These are phyloP conservation scores for Melocanna baccifera DNA, from an alignment of 176 grass and related monocot species.

Conservation along the genomic window DNA sequence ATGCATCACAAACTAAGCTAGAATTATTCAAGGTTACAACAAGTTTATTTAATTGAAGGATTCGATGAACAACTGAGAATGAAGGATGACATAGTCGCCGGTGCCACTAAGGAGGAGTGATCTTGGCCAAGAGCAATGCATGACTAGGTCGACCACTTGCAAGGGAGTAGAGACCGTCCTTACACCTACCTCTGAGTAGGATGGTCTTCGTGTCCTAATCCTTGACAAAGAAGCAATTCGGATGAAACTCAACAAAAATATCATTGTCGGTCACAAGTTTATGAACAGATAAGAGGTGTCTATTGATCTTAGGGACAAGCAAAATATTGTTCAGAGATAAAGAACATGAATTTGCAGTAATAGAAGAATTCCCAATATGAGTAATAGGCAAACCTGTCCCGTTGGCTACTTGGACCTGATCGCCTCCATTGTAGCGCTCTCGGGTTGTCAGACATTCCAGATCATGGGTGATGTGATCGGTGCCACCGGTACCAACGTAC, in stretches of 20 bases:
- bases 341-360: background rate
- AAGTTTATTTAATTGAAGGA: background rate
- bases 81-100: background rate
- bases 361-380: background rate
- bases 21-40: background rate
- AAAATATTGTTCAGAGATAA: background rate
- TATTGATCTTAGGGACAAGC: background rate
- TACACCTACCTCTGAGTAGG: background rate
- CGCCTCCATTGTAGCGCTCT: background rate
- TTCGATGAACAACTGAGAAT: background rate
- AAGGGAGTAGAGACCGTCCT: background rate
- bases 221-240: background rate
- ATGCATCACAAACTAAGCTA: background rate
- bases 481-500: background rate
- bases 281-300: background rate
- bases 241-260: background rate
- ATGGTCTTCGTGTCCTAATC: too few species aligned
- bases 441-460: background rate
- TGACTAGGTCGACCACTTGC: background rate
- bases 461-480: background rate
- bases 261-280: background rate
- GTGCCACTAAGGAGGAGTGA: background rate
- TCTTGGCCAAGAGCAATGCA: accelerated
- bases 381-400: background rate
- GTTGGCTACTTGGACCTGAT: background rate